phyloP scores from a whole-genome alignment of 192 early-diverging fungal genomes.

The Powellomyces hirtus region DNA sequence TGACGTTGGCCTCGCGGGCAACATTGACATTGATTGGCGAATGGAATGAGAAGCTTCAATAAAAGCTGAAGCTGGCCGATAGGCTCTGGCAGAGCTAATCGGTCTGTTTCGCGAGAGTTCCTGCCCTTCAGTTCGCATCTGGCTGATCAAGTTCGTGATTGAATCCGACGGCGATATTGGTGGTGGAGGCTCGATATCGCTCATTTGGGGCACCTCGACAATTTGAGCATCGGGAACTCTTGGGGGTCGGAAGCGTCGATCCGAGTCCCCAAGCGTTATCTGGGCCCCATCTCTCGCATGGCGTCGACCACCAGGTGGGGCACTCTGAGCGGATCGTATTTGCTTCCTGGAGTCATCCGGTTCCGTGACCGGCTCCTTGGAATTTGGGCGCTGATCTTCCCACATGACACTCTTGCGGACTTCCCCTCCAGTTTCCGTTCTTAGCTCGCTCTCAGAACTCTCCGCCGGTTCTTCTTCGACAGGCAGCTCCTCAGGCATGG shows the following conservation, averaged over 20 bases:
- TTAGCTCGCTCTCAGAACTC: neutral
- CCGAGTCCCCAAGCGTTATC: neutral
- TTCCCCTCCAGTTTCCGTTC: neutral
- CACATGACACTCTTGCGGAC: conserved; percentile 24
- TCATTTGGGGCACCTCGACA: neutral
- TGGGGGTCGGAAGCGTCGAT: conserved; percentile 7
- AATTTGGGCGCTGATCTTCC: conserved; percentile 8
- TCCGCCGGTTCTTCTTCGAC: neutral
- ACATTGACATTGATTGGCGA: neutral
- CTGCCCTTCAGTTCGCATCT: neutral
- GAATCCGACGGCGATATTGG: neutral
- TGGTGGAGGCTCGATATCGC: neutral
- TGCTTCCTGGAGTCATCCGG: neutral
- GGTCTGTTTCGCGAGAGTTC: neutral
- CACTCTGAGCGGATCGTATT: conserved; percentile 9
- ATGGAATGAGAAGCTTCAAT: neutral
- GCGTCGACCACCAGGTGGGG: conserved; percentile 14
- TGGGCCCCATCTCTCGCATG: neutral
- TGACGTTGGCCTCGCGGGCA: neutral
- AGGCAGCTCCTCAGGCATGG: conserved; percentile 1
- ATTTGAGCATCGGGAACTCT: neutral
- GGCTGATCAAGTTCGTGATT: neutral
- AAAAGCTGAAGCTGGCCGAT: conserved; percentile 5
- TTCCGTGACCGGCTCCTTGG: neutral
- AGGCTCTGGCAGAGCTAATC: conserved; percentile 5